Conservation (phyloP, 768 basidiomycete genomes). For the Erythrobasidium yunnanense region DNA sequence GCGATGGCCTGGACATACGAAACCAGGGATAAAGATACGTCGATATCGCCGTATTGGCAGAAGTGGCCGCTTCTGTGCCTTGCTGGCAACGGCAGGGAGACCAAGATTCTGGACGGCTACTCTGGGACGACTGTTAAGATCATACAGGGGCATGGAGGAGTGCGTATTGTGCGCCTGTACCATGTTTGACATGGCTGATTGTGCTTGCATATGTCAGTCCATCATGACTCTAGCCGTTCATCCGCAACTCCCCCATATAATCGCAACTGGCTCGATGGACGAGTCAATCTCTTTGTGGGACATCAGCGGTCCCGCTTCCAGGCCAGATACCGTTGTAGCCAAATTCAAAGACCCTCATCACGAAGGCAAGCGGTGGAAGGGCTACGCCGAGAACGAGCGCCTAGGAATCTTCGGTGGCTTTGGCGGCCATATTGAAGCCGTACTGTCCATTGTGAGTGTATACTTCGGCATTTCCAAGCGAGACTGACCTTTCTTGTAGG, state of each 20-base stretch:
- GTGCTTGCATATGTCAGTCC: not conserved
- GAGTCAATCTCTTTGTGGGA: constrained; percentile 19
- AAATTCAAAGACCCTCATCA: not conserved
- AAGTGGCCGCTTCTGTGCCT: constrained; percentile 11
- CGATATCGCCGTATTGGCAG: not conserved
- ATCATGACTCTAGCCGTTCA: constrained; percentile 18
- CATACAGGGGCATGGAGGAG: constrained; percentile 18
- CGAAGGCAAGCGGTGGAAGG: constrained; percentile 16
- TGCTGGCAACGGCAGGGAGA: not conserved
- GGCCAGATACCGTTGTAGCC: constrained; percentile 8
- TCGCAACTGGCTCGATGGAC: constrained; percentile 8
- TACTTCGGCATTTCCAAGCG: not conserved
- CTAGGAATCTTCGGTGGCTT: constrained; percentile 3
- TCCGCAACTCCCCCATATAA: constrained; percentile 13
- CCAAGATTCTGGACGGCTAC: constrained; percentile 23
- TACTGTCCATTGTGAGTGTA: constrained; percentile 18
- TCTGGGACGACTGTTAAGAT: constrained; percentile 10
- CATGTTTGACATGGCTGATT: no score
- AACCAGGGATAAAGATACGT: not conserved
- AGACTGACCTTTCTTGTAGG: not conserved
- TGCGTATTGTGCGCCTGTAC: not conserved
- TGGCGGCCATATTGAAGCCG: constrained; percentile 15
- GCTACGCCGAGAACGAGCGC: constrained; percentile 13
- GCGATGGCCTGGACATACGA: constrained; percentile 18
- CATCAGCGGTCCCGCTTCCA: constrained; percentile 12